Evolutionary conservation across 257 asterid genomes (phyloP), one percentile per base, ranked within the genome.

Genomic region (Lycium ferocissimum): DNA sequence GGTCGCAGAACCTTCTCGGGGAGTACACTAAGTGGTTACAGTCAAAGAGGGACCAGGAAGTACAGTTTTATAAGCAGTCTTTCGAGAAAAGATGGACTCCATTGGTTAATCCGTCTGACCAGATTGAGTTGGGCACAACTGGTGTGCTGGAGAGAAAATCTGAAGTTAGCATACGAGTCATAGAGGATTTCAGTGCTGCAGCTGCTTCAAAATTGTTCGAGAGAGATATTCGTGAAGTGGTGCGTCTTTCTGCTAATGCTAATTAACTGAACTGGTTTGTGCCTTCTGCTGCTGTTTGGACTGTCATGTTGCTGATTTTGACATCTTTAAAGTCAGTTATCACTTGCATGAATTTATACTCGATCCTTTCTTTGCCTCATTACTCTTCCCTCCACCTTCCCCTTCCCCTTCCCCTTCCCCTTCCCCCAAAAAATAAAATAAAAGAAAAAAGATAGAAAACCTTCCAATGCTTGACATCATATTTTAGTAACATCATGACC

Each of bases 151-250:
- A 82, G 87, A 87, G 85, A 83, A 91, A 89, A 86, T 87, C 92
- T 81, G 97, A 92, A 65, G 85, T 82, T 72, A 88, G 95, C 84
- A 81, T 87, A 85, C 86, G 87, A 87, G 94, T 92, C 88, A 58
- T 97, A 22, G 92, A 85, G 58, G 94, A 93, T 83, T 95, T 97
- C 88, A 94, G 97, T 90, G 92, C 94, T 20, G 86, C 94, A 67
- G 98, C 99, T 88, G 99, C 98, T 85, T 92, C 98, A 45, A 97
- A 93, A 89, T 81, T 95, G 89, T 94, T 97, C 35, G 99, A 97
- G 85, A 98, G 94, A 91, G 98, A 95, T 91, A 94, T 97, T 73
- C 97, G 99, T 72, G 98, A 97, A 97, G 94, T 86, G 89, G 99
- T 93, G 84, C 87, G 92, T 85, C 72, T 86, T 70, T 85, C 82